A percentile compares a stretch with the other conserved stretches of the same genome.
Conservation (phyloP, 805 yeast species). For the Maudiozyma barnettii region DNA sequence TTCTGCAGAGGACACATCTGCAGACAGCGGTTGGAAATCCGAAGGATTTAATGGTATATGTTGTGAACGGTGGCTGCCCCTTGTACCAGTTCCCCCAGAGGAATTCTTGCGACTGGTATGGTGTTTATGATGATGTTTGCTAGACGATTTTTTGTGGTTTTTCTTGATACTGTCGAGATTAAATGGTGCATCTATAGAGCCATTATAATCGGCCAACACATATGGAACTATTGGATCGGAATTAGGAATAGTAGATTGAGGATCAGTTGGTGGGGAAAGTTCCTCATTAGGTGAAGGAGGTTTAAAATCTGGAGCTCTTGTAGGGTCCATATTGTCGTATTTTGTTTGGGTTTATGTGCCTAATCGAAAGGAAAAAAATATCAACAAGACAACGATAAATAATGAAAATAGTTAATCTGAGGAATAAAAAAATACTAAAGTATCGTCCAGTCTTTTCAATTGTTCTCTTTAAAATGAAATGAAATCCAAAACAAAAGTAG, state of each 20-base stretch:
- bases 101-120: neutral
- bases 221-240: constrained; percentile 69
- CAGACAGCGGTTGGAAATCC: constrained; percentile 48
- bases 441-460: no score
- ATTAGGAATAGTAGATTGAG: constrained; percentile 60
- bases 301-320: constrained; percentile 79
- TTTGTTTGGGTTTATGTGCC: no score
- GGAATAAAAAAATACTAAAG: no score
- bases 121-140: neutral
- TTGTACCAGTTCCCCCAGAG: neutral
- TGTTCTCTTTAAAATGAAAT: no score
- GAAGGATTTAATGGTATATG: constrained; percentile 48
- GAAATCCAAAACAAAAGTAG: no score
- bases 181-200: constrained; percentile 62
- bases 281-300: constrained; percentile 68
- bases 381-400: no score
- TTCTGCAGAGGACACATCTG: constrained; percentile 30
- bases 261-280: constrained; percentile 55
- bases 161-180: constrained; percentile 7
- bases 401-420: no score
- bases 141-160: neutral
- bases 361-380: no score
- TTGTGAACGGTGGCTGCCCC: neutral
- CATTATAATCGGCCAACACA: constrained; percentile 65
- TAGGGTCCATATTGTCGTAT: constrained; percentile 65